Conservation (phyloP, 495 filamentous ascomycete genomes). For the Saxispiralis lemnorum region DNA sequence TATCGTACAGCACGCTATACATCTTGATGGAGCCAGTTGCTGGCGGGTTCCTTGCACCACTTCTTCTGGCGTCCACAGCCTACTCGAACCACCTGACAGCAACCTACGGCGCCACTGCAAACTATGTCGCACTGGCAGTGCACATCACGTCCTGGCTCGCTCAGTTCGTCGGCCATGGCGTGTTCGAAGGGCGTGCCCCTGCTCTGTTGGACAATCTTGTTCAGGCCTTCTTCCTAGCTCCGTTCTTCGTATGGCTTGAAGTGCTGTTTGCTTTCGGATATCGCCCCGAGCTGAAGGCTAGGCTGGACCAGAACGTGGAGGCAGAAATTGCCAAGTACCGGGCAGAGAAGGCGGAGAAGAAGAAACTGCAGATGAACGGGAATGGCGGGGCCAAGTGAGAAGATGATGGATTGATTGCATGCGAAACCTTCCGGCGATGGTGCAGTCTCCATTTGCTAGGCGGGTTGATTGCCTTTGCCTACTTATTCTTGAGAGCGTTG, state of each 20-base stretch:
- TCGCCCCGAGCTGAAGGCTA: constrained; percentile 62
- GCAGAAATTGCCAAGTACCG: constrained; percentile 46
- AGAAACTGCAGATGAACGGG: constrained; percentile 23
- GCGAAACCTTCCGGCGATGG: no score
- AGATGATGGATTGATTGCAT: no score
- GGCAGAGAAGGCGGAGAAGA: constrained; percentile 23
- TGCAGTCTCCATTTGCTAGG: no score
- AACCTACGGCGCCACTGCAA: constrained; percentile 45
- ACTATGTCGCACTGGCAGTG: constrained; percentile 50
- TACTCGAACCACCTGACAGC: constrained; percentile 55
- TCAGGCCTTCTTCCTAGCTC: constrained; percentile 82
- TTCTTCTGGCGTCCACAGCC: constrained; percentile 57
- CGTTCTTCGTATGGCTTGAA: constrained; percentile 97
- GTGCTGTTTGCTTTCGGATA: constrained; percentile 82
- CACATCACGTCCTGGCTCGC: constrained; percentile 63
- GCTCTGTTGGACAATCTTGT: constrained; percentile 79
- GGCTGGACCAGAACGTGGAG: constrained; percentile 58
- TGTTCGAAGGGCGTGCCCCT: constrained; percentile 73
- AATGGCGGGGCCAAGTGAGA: neutral
- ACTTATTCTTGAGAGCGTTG: no score
- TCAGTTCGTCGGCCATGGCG: constrained; percentile 85
- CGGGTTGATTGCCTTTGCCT: no score
- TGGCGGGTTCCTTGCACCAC: constrained; percentile 50
- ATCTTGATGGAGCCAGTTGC: constrained; percentile 88
- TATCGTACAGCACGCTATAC: constrained; percentile 63